Evolutionary conservation across 2,329 filamentous ascomycete genomes (phyloP).

Genomic region (Westerdykella ornata): DNA sequence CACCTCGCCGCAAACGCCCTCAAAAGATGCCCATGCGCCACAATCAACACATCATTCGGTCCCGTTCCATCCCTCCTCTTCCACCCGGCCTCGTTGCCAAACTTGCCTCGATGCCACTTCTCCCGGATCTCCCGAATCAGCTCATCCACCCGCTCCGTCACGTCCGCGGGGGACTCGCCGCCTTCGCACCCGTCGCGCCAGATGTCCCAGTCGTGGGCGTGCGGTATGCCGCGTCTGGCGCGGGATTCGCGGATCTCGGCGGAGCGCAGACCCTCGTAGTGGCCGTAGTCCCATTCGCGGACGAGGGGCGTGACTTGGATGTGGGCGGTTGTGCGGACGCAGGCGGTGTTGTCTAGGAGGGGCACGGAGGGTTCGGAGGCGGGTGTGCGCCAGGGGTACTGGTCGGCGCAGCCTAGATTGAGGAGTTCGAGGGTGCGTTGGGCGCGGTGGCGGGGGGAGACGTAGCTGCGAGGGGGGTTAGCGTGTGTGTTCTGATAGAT

Average conservation of each 20-base stretch:
- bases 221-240: conserved; percentile 43
- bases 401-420: conserved; percentile 61
- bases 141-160: conserved; percentile 64
- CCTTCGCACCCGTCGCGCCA: conserved; percentile 79
- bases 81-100: conserved; percentile 53
- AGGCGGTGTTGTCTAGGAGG: conserved; percentile 6
- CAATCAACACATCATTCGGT: conserved; percentile 64
- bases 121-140: conserved; percentile 69
- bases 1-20: conserved; percentile 83
- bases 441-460: conserved; percentile 77
- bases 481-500: too few relatives aligned
- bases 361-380: conserved; percentile 1
- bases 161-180: conserved; percentile 70
- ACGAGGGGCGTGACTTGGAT: conserved; percentile 48
- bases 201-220: conserved; percentile 64
- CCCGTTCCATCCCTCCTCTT: conserved; percentile 30
- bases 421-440: conserved; percentile 88
- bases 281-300: conserved; percentile 57
- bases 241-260: conserved; percentile 47
- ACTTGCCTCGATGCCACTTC: conserved; percentile 39
- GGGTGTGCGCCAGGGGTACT: conserved; percentile 59
- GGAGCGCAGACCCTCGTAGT: conserved; percentile 53
- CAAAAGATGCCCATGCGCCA: conserved; percentile 86
- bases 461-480: conserved; percentile 50
- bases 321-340: conserved; percentile 36